Evolutionary conservation across 352 stramenopile species (phyloP).

Genomic region (Elongisporangium anandrum): DNA sequence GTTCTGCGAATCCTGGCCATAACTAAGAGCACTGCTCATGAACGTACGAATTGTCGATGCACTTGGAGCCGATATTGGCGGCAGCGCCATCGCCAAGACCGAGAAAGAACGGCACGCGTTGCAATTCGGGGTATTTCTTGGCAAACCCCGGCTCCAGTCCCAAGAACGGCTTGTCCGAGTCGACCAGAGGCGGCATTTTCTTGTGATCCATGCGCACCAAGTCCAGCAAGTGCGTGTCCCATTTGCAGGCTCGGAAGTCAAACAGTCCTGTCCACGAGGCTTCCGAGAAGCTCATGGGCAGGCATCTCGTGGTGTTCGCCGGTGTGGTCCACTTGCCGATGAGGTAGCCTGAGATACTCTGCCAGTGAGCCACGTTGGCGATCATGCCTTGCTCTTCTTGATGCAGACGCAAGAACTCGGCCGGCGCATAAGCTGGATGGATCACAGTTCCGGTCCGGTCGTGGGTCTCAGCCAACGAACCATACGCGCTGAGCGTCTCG

Average conservation of each 20-base stretch:
- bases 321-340: constrained; percentile 82
- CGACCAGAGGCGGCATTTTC: constrained; percentile 68
- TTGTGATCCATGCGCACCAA: constrained; percentile 61
- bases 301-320: constrained; percentile 13
- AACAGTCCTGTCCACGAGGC: constrained; percentile 94
- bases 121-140: constrained; percentile 75
- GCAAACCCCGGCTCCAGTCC: constrained; percentile 46
- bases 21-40: constrained; percentile 1
- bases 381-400: constrained; percentile 36
- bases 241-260: constrained; percentile 83
- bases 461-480: constrained; percentile 48
- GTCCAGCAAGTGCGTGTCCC: constrained; percentile 77
- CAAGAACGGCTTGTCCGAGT: constrained; percentile 61
- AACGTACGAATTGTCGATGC: constrained; percentile 63
- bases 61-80: constrained; percentile 95
- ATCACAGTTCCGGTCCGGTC: constrained; percentile 78
- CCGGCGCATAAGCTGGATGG: constrained; percentile 87
- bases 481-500: constrained; percentile 27
- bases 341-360: constrained; percentile 88
- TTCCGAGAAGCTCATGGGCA: constrained; percentile 92
- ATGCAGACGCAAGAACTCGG: constrained; percentile 85
- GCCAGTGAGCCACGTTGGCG: constrained; percentile 71
- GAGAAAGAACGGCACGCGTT: constrained; percentile 74
- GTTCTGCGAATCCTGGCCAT: too few species aligned
- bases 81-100: constrained; percentile 92